Base-by-base conservation (phyloP, 345 rosid species). In the Hibiscus trionum region DNA sequence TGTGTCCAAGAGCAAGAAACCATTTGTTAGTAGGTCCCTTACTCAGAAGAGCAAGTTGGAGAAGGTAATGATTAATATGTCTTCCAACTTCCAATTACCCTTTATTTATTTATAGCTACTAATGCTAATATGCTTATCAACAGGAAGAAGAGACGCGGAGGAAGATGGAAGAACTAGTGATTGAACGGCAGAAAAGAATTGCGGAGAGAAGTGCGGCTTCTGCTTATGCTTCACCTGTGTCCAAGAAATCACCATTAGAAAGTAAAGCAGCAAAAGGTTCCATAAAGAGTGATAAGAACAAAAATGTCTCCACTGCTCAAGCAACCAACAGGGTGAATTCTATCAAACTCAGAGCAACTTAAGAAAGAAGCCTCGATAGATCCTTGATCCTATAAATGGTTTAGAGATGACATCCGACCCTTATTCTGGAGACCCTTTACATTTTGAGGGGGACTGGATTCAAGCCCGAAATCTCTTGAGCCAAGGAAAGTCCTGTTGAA, bases 61-160 rank as follows among this genome's bases (percentile, higher is more conserved):
- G 77, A 85, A 85, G 91, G 96, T 88, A 81, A 70, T 64, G 19
- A 49, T 55, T 14, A 46, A 14, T 33, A 39, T 65, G 24, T 0
- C 24, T 21, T 21, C 24, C 24, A 21, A 21, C 58, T 57, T 56
- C 57, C 27, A 21, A 56, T 5, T 10, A 56, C 0, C 59, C 46
- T n/a, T 21, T 21, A 17, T 52, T 58, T 50, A 56, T 31, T 65
- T 66, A 57, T 11, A 15, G 31, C 61, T 58, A 65, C 49, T 60
- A 39, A 65, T 66, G 0, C 5, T 16, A 29, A 69, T 27, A 49
- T 78, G 31, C 59, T n/a, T 66, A 46, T 75, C 57, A 74, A 49
- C 86, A 90, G 96, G 97, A 93, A 81, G 98, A 93, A 73, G 94
- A 91, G 75, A 81, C 77, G 56, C 72, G 93, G 65, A 88, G 80